Evolutionary conservation across 2,329 filamentous ascomycete genomes (phyloP), one percentile per base, ranked within the genome.

Genomic region (Sporothrix globosa): DNA sequence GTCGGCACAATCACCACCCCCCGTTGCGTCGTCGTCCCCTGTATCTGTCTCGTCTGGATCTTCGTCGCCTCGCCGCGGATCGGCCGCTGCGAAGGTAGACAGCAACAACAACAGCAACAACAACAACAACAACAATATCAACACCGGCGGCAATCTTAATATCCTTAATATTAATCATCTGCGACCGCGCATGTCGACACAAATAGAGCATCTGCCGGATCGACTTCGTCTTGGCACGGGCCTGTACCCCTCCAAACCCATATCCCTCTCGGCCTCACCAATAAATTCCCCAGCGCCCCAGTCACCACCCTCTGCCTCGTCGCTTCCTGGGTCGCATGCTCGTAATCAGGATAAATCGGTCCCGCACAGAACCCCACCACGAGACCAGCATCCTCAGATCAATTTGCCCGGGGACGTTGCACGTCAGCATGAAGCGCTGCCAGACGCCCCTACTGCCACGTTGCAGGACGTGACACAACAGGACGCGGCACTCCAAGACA

Each of bases 381-480:
- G 58, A 44, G 58, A 63, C 39, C 17, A 58, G 21, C 39, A 63
- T 3, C 13, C n/a, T 17, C 58, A 44, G 14, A 17, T 10, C 39
- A 63, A 27, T 63, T 46, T 27, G 39, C 39, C 17, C 41, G 39
- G 39, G 10, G 41, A 63, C 58, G 58, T 63, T 11, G 10, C 58
- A 63, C 58, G 27, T 39, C 58, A 63, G 41, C n/a, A 63, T 27
- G 39, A 46, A 39, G 9, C 58, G 21, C 58, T 21, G 21, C 58
- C 58, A 13, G 39, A 44, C 27, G 58, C 39, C 11, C 58, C 58
- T 21, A 13, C 39, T 6, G 27, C 61, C 61, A 50, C 61, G 10
- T 24, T 65, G 61, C 61, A 65, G 24, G 44, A 50, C 61, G 61
- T 50, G 14, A 50, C 61, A 65, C 61, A 24, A 34, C 61, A 65